A percentile compares a stretch with the other conserved stretches of the same genome.
Evolutionary conservation across 495 filamentous ascomycete species (phyloP).

Genomic region (Aspergillus egyptiacus): DNA sequence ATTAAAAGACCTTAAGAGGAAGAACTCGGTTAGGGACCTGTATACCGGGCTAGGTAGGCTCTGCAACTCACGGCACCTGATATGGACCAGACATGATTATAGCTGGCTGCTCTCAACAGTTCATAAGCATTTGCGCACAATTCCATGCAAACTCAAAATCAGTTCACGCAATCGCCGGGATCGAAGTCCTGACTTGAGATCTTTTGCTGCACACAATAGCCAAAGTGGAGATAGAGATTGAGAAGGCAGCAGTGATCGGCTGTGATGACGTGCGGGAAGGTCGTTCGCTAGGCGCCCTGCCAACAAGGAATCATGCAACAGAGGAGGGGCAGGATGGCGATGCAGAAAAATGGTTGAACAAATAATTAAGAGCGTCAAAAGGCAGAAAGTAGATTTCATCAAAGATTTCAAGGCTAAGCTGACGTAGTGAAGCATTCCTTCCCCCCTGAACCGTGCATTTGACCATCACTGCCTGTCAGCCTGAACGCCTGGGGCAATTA

Average conservation of each 20-base stretch:
- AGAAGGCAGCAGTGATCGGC: constrained; percentile 5
- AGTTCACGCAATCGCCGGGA: neutral
- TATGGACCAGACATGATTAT: constrained; percentile 18
- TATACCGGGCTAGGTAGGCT: neutral
- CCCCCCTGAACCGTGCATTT: constrained; percentile 2
- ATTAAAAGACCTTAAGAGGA: constrained; percentile 12
- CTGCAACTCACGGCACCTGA: constrained; percentile 22
- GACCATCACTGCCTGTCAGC: neutral
- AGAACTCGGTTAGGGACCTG: neutral
- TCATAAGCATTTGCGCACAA: neutral
- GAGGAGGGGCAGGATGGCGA: neutral
- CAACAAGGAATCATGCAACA: neutral
- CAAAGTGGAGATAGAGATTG: neutral
- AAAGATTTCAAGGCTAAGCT: neutral
- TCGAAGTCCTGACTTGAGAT: neutral
- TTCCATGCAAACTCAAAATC: constrained; percentile 3
- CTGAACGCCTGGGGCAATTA: neutral
- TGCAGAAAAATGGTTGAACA: neutral
- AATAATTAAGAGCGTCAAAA: neutral
- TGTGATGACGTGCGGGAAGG: constrained; percentile 10
- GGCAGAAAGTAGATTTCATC: neutral
- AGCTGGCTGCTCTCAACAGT: constrained; percentile 5
- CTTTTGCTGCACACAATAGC: neutral
- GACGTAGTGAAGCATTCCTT: neutral
- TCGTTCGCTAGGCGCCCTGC: neutral